Conservation (phyloP, 352 stramenopile species). For the Elongisporangium prolatum region DNA sequence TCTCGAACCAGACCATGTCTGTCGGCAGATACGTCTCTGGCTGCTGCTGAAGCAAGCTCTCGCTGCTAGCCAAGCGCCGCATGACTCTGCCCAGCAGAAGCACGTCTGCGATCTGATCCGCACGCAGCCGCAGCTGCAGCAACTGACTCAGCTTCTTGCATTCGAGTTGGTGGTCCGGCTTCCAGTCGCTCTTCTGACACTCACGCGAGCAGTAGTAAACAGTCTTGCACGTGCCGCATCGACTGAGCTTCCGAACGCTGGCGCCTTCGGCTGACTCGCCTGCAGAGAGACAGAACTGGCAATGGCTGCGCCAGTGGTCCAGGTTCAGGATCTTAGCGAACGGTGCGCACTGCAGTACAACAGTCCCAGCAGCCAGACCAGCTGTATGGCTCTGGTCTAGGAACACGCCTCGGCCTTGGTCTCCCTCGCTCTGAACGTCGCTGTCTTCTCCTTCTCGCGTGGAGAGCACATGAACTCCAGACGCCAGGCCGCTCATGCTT, state of each 20-base stretch:
- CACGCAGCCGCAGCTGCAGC: slow-evolving; percentile 21
- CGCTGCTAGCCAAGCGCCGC: slow-evolving; percentile 11
- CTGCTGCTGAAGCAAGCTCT: background rate
- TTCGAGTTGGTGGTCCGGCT: slow-evolving; percentile 52
- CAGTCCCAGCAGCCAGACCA: slow-evolving; percentile 15
- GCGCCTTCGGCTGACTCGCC: background rate
- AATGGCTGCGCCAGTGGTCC: slow-evolving; percentile 50
- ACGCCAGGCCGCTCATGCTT: slow-evolving; percentile 1
- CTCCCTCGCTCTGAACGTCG: slow-evolving; percentile 12
- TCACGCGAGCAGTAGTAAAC: slow-evolving; percentile 64
- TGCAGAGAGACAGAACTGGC: slow-evolving; percentile 51
- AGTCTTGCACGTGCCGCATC: slow-evolving; percentile 47
- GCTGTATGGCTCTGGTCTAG: slow-evolving; percentile 1
- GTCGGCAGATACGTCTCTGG: slow-evolving; percentile 6
- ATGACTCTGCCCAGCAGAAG: slow-evolving; percentile 52
- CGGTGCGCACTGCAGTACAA: slow-evolving; percentile 25
- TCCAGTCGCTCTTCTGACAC: slow-evolving; percentile 67
- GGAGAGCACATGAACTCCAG: background rate
- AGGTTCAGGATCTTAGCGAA: slow-evolving; percentile 43
- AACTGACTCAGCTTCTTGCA: slow-evolving; percentile 47
- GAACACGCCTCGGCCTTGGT: slow-evolving; percentile 34
- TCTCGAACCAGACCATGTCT: slow-evolving; percentile 53
- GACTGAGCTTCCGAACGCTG: slow-evolving; percentile 22
- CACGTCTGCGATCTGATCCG: slow-evolving; percentile 41
- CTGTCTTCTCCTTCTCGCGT: background rate